phyloP scores from a whole-genome alignment of 75 land plant genomes.

The Sequoia sempervirens region DNA sequence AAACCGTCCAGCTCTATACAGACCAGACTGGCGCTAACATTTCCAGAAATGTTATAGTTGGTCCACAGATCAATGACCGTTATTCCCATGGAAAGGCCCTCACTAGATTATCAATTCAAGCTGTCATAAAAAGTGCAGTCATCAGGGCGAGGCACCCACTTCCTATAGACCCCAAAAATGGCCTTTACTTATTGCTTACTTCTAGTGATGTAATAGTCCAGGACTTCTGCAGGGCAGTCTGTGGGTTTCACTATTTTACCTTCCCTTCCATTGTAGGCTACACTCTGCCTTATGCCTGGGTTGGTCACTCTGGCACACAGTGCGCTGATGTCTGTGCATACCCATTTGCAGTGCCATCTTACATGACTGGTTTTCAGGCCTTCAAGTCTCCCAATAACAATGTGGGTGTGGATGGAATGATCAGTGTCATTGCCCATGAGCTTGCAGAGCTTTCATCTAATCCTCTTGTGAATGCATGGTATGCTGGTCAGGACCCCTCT shows the following conservation, averaged over 20 bases:
- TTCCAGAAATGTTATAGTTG: constrained; percentile 30
- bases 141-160: constrained; percentile 25
- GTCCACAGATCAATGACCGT: constrained; percentile 39
- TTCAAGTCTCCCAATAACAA: constrained; percentile 64
- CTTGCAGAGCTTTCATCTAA: constrained; percentile 68
- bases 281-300: constrained; percentile 89
- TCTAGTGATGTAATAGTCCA: constrained; percentile 63
- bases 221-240: constrained; percentile 61
- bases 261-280: constrained; percentile 75
- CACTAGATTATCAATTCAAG: constrained; percentile 47
- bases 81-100: constrained; percentile 60
- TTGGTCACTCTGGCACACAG: constrained; percentile 61
- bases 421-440: constrained; percentile 81
- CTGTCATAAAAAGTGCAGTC: constrained; percentile 33
- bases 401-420: constrained; percentile 82
- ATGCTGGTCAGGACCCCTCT: constrained; percentile 67
- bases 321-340: constrained; percentile 81
- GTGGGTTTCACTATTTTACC: constrained; percentile 89
- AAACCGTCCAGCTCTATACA: constrained; percentile 62
- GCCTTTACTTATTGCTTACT: constrained; percentile 72
- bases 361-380: constrained; percentile 15
- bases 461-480: constrained; percentile 81
- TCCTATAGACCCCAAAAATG: constrained; percentile 41
- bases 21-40: constrained; percentile 62
- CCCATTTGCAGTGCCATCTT: constrained; percentile 61